Evolutionary conservation across 768 basidiomycete genomes (phyloP).

Genomic region (Tylopilus felleus): DNA sequence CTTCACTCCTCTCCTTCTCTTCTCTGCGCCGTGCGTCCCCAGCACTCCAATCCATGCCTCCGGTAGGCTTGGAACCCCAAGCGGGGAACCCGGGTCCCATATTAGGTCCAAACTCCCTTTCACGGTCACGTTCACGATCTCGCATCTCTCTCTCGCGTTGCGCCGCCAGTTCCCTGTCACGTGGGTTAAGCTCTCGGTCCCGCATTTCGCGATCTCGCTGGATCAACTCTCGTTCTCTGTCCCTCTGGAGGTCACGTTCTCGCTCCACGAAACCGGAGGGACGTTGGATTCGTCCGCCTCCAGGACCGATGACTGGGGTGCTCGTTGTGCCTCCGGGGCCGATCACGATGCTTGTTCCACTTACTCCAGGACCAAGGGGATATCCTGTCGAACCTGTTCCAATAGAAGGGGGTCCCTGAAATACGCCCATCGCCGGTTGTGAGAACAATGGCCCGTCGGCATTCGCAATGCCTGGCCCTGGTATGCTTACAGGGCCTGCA

Average conservation of each 20-base stretch:
- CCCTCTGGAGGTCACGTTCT: constrained; percentile 20
- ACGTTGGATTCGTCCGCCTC: constrained; percentile 22
- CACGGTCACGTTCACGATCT: constrained; percentile 22
- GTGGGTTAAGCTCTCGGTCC: constrained; percentile 20
- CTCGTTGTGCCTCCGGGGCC: constrained; percentile 25
- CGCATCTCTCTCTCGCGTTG: constrained; percentile 29
- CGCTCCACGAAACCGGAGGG: constrained; percentile 33
- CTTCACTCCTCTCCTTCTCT: constrained; percentile 29
- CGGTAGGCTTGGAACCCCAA: constrained; percentile 34
- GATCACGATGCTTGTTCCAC: constrained; percentile 23
- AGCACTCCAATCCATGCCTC: constrained; percentile 30
- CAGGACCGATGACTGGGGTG: constrained; percentile 14
- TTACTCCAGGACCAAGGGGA: constrained; percentile 17
- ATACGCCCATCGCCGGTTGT: constrained; percentile 29
- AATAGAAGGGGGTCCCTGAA: constrained; percentile 23
- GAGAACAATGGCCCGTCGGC: constrained; percentile 17
- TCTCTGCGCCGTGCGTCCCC: constrained; percentile 37
- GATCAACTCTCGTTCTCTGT: constrained; percentile 26
- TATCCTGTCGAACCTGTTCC: constrained; percentile 19
- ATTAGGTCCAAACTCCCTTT: constrained; percentile 27
- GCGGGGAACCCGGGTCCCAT: constrained; percentile 20
- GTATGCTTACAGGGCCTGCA: constrained; percentile 4
- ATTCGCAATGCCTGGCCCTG: constrained; percentile 12
- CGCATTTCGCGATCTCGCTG: constrained; percentile 30
- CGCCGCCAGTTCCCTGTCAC: constrained; percentile 19